Evolutionary conservation across 768 basidiomycete species (phyloP), one percentile per base, ranked within the genome.

Genomic region (Imleria badia): DNA sequence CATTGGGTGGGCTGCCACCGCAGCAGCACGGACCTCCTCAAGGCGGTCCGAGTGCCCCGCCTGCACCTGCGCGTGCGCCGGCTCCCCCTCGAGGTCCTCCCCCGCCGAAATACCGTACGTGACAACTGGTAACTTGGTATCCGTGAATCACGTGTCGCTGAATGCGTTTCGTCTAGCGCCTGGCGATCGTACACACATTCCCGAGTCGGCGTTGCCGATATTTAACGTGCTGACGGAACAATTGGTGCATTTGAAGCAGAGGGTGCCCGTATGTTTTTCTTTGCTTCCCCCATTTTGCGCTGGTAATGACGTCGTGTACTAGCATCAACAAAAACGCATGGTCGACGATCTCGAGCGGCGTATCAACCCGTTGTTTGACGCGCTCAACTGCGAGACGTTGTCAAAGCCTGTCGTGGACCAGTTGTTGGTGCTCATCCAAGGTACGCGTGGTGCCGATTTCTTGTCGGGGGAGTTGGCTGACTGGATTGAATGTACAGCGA

Each of bases 141-240:
- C 7, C 7, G 29, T 26, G 15, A 5, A 7, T 17, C 11, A 2
- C 1, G 14, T 30, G 39, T 35, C 13, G 2, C 20, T 56, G 12
- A 48, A 14, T 26, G 15, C 2, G n/a, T 7, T 47, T 39, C 2
- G 29, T 48, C 50, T 66, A 96, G 94, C 95, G 40, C 79, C 85
- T 48, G 95, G 96, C 51, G 96, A 98, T 68, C 81, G 94, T 26
- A 83, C 82, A n/a, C 96, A 98, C 69, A 97, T 98, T 48, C 88
- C 94, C 1, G 84, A 86, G 10, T 73, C 78, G 43, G 78, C 81
- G 20, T 70, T 76, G 52, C 84, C 87, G 1, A 84, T 89, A 46
- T 94, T 78, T 58, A 77, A 83, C 47, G 76, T 88, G 17, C 75
- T 97, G 36, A 77, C 78, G 20, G 77, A 77, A 43, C 85, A 89